Base-by-base conservation (phyloP, 78 protist species). In the slime mould (Dictyostelium discoideum) region DNA sequence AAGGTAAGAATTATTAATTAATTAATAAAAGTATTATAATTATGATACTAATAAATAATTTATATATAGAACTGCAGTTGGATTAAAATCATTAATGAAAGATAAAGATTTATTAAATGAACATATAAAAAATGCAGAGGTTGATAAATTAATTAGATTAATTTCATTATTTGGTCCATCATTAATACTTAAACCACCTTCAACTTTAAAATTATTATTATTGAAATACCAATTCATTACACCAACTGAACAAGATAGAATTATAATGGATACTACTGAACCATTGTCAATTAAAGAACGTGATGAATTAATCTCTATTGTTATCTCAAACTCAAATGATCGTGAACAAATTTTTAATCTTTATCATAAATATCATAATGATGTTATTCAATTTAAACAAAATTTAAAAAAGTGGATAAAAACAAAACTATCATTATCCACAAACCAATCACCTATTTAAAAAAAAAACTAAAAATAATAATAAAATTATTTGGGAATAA, bases 21-120 rank as follows among this genome's bases (percentile, higher is more conserved):
- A 32, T 32, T 32, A 32, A 32, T 32, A 32, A 32, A 32, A 32
- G 37, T 32, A 1, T 32, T 32, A 32, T 32, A 32, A 32, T 32
- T 32, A 32, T 32, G 37, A 32, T 32, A 32, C 37, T 32, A 32
- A 32, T 32, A 32, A 13, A 54, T 11, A 14, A 16, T 13, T 54
- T 1, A 54, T 16, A 42, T 42, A 42, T 42, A 54, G 94, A 26
- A 80, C 86, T 44, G 73, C 94, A 20, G 87, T 89, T 8, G 94
- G 87, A 26, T 72, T 89, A 29, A 89, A 89, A n/a, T 44, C 88
- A 20, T n/a, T 89, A 78, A 82, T 89, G 20, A 89, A 89, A 72
- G 94, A 89, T 18, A 42, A 82, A 37, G 88, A 80, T 26, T 2
- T 82, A 13, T 89, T 89, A 16, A n/a, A 69, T n/a, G 69, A 42